Conservation (phyloP, 352 stramenopile species). For the Globisporangium barbulae region DNA sequence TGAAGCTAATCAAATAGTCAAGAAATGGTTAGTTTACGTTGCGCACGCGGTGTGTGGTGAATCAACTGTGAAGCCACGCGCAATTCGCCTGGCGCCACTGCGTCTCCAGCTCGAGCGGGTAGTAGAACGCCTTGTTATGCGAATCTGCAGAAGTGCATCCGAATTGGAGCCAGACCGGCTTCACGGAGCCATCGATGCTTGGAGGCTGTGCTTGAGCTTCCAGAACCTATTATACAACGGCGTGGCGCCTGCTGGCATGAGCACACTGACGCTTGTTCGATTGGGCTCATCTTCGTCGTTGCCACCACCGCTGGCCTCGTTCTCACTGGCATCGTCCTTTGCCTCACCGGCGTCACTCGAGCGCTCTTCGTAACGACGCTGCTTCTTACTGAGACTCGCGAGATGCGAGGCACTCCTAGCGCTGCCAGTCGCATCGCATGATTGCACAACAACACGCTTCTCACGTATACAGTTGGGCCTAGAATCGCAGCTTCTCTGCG, state of each 20-base stretch:
- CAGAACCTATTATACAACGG: neutral
- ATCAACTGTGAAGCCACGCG: neutral
- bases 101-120: conserved; percentile 3
- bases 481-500: too few relatives aligned
- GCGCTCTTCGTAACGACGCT: too few relatives aligned
- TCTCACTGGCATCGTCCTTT: too few relatives aligned
- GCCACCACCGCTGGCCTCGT: too few relatives aligned
- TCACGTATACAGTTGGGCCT: too few relatives aligned
- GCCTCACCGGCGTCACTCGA: too few relatives aligned
- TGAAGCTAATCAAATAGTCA: neutral
- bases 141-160: neutral
- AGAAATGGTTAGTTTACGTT: neutral
- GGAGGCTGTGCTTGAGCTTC: neutral
- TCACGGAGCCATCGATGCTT: neutral
- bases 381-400: too few relatives aligned
- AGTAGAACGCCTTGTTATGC: neutral
- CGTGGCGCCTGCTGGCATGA: neutral
- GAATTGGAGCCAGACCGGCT: conserved; percentile 1
- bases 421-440: too few relatives aligned
- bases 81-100: conserved; percentile 1
- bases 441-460: too few relatives aligned
- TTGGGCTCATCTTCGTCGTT: neutral
- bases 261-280: neutral
- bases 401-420: too few relatives aligned
- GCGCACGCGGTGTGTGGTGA: neutral